These are phyloP conservation scores for Meyerozyma sp. DNA, from an alignment of 1,139 yeast species.

Conservation along the genomic window DNA sequence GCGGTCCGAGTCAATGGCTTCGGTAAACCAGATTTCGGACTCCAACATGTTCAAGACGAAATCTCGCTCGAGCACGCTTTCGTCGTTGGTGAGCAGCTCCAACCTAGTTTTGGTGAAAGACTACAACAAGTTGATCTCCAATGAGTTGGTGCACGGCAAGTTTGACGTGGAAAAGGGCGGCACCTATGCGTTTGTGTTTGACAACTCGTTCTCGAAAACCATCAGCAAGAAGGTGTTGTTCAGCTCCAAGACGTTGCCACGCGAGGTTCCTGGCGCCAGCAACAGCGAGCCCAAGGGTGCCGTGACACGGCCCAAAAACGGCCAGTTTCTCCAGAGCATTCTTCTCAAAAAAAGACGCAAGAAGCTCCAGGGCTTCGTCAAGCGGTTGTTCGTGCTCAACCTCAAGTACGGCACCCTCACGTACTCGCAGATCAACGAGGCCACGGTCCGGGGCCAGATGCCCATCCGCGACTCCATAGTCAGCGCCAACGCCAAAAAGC, in stretches of 20 bases:
- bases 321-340: conserved; percentile 67
- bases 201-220: conserved; percentile 85
- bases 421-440: conserved; percentile 66
- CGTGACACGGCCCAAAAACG: conserved; percentile 41
- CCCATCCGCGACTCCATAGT: conserved; percentile 77
- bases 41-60: conserved; percentile 25
- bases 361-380: conserved; percentile 75
- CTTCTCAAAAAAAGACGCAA: conserved; percentile 73
- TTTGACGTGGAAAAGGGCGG: conserved; percentile 55
- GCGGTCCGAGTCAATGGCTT: conserved; percentile 31
- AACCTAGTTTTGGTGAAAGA: conserved; percentile 36
- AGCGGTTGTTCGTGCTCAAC: conserved; percentile 79
- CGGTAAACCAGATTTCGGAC: conserved; percentile 35
- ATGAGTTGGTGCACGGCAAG: conserved; percentile 59
- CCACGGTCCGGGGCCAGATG: conserved; percentile 85
- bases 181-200: conserved; percentile 83
- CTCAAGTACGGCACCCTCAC: conserved; percentile 77
- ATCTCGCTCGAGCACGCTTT: conserved; percentile 31
- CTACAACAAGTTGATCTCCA: conserved; percentile 44
- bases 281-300: background rate
- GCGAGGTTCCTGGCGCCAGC: background rate
- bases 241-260: conserved; percentile 35
- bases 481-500: conserved; percentile 65
- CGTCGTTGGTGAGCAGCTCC: conserved; percentile 29
- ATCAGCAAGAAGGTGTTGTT: conserved; percentile 78